phyloP scores from a whole-genome alignment of 75 land plant genomes.

The Sequoia sempervirens region DNA sequence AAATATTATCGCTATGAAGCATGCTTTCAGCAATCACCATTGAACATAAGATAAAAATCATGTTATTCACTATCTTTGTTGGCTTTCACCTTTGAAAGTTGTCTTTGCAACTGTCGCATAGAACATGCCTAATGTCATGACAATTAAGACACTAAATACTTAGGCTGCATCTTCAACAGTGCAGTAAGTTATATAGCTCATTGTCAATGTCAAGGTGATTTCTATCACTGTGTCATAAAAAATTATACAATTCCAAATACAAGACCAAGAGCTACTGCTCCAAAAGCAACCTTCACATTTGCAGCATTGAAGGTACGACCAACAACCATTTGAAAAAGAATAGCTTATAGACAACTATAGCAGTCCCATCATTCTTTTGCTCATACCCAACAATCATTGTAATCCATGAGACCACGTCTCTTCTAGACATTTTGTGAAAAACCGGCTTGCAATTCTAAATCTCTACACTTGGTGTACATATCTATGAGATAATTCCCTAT shows the following conservation, averaged over 20 bases:
- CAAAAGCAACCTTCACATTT: constrained; percentile 61
- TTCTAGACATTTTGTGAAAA: constrained; percentile 32
- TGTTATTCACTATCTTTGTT: constrained; percentile 29
- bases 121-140: no score
- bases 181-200: constrained; percentile 90
- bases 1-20: constrained; percentile 38
- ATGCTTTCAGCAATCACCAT: constrained; percentile 88
- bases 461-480: constrained; percentile 20
- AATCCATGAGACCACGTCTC: no score
- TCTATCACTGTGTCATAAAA: constrained; percentile 89
- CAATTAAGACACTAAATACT: no score
- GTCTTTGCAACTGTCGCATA: constrained; percentile 82
- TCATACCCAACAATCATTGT: no score
- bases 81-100: constrained; percentile 88
- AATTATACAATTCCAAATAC: constrained; percentile 79
- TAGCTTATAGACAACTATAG: constrained; percentile 87
- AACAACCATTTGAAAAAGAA: constrained; percentile 75
- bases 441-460: constrained; percentile 16
- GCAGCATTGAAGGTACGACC: constrained; percentile 61
- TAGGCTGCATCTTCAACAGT: no score
- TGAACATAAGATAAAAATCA: no score
- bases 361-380: no score
- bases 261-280: constrained; percentile 89
- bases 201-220: constrained; percentile 86
- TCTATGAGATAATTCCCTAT: constrained; percentile 14